These are phyloP conservation scores for Umbelopsis sp. DNA, from an alignment of 371 early-diverging fungal genomes.

Conservation along the genomic window DNA sequence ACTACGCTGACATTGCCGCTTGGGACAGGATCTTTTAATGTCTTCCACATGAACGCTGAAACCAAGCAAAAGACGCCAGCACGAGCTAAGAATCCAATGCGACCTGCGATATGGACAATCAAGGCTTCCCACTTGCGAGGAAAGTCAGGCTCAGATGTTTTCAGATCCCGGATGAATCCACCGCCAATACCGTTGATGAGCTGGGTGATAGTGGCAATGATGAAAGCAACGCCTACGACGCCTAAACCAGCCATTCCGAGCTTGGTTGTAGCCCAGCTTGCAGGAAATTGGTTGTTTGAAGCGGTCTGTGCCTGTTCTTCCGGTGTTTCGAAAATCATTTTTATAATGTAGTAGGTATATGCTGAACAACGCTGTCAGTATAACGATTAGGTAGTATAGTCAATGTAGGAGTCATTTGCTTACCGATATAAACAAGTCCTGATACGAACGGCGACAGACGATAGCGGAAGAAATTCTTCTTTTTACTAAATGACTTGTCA, in stretches of 20 bases:
- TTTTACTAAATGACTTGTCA: conserved; percentile 38
- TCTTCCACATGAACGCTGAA: conserved; percentile 53
- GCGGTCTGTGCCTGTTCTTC: conserved; percentile 41
- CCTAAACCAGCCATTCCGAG: conserved; percentile 46
- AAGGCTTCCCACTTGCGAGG: conserved; percentile 38
- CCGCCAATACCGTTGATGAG: conserved; percentile 45
- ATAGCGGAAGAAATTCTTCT: conserved; percentile 50
- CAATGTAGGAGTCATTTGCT: background rate
- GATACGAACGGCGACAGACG: conserved; percentile 54
- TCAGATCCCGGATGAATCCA: conserved; percentile 42
- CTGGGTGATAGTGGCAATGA: conserved; percentile 51
- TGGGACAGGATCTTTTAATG: conserved; percentile 36
- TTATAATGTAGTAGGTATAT: conserved; percentile 47
- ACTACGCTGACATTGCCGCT: conserved; percentile 42
- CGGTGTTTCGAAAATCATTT: conserved; percentile 44
- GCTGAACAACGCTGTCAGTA: conserved; percentile 16
- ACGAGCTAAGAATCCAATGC: conserved; percentile 47
- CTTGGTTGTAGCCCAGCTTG: conserved; percentile 34
- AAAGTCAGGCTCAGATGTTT: conserved; percentile 33
- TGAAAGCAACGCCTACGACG: conserved; percentile 42
- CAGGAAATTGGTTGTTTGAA: conserved; percentile 47
- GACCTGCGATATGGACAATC: conserved; percentile 37
- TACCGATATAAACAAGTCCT: conserved; percentile 38
- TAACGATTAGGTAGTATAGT: background rate
- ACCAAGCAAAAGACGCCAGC: conserved; percentile 47